phyloP scores from a whole-genome alignment of 1,139 yeast species.

The Scheffersomyces cryptocercus region DNA sequence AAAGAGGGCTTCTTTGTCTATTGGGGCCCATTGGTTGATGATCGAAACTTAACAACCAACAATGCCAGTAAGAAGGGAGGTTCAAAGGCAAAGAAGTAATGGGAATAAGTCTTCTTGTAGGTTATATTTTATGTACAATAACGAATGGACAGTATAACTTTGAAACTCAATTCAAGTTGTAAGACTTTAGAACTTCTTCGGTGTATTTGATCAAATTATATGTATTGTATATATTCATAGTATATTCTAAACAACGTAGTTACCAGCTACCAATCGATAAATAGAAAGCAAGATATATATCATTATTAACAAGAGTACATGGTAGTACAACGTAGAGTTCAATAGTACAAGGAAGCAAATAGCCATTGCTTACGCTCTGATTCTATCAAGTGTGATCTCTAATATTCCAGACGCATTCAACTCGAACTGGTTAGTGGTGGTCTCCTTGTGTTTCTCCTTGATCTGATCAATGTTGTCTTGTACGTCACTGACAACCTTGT shows the following conservation, averaged over 20 bases:
- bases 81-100: slow-evolving; percentile 20
- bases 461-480: slow-evolving; percentile 15
- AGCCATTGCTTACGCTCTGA: slow-evolving; percentile 9
- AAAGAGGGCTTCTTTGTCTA: slow-evolving; percentile 96
- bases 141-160: no score
- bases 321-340: neutral
- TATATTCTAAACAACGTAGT: neutral
- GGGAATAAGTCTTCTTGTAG: neutral
- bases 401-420: slow-evolving; percentile 41
- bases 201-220: no score
- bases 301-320: no score
- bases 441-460: slow-evolving; percentile 12
- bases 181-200: no score
- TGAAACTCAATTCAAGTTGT: no score
- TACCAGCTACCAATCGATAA: neutral
- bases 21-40: slow-evolving; percentile 89
- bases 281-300: neutral
- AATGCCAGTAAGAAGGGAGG: slow-evolving; percentile 16
- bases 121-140: no score
- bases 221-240: no score
- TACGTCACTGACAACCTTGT: slow-evolving; percentile 17
- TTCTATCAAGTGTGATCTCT: slow-evolving; percentile 41
- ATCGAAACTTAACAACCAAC: slow-evolving; percentile 25
- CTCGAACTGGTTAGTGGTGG: slow-evolving; percentile 18
- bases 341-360: neutral